These are phyloP conservation scores for Gastrolobium bilobum DNA, from an alignment of 306 rosid genomes.

Conservation along the genomic window DNA sequence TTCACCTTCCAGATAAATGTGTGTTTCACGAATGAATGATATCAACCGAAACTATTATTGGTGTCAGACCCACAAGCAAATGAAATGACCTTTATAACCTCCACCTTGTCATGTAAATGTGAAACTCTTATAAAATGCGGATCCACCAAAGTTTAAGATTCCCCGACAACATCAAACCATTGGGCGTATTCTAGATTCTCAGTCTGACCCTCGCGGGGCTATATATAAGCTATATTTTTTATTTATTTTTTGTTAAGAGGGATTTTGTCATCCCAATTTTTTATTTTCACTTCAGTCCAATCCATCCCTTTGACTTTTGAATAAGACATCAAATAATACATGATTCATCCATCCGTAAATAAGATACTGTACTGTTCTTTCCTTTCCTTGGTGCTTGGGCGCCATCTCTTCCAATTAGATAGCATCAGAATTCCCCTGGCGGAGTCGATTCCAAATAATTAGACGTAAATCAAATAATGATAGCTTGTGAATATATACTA, in stretches of 20 bases:
- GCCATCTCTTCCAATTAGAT: neutral
- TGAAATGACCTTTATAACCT: neutral
- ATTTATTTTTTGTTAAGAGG: neutral
- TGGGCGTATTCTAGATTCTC: conserved; percentile 4
- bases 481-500: neutral
- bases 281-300: neutral
- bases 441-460: conserved; percentile 17
- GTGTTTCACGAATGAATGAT: neutral
- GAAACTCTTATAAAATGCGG: neutral
- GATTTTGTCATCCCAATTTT: neutral
- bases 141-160: conserved; percentile 6
- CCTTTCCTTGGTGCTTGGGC: neutral
- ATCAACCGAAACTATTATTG: neutral
- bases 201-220: neutral
- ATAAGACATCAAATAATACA: conserved; percentile 30
- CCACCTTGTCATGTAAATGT: conserved; percentile 13
- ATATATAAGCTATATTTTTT: neutral
- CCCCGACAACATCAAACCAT: neutral
- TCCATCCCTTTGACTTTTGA: conserved; percentile 4
- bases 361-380: neutral
- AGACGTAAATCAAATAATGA: conserved; percentile 15
- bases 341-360: neutral
- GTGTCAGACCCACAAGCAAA: conserved; percentile 7
- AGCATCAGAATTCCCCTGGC: conserved; percentile 40
- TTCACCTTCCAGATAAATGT: neutral